Evolutionary conservation across 2,329 filamentous ascomycete species (phyloP).

Genomic region (Phialophora macrospora): DNA sequence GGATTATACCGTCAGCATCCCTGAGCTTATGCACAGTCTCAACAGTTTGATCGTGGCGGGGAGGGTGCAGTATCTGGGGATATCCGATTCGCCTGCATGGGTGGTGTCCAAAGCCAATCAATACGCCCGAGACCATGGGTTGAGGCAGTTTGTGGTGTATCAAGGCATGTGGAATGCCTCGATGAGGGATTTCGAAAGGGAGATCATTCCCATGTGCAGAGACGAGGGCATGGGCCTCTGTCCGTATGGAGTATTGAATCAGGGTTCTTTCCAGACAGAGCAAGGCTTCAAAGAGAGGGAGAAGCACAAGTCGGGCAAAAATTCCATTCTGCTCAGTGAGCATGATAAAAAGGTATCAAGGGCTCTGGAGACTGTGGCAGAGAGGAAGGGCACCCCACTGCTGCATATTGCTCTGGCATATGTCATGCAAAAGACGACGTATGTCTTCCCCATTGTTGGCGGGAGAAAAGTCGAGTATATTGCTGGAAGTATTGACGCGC

Average conservation of each 20-base stretch:
- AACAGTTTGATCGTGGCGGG: constrained; percentile 64
- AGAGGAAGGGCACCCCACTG: constrained; percentile 23
- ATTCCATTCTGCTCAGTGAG: constrained; percentile 4
- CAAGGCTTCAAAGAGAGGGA: constrained; percentile 32
- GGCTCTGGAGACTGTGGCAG: constrained; percentile 56
- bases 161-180: constrained; percentile 67
- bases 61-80: constrained; percentile 71
- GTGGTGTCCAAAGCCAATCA: constrained; percentile 54
- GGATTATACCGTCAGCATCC: constrained; percentile 68
- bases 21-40: constrained; percentile 71
- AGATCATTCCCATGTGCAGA: constrained; percentile 68
- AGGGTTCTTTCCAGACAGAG: constrained; percentile 41
- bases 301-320: constrained; percentile 14
- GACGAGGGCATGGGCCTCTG: constrained; percentile 66
- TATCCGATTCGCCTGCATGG: constrained; percentile 43
- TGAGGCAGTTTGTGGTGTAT: constrained; percentile 71
- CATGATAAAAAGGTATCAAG: constrained; percentile 67
- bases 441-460: constrained; percentile 62
- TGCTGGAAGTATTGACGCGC: constrained; percentile 60
- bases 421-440: constrained; percentile 56
- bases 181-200: constrained; percentile 69
- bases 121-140: constrained; percentile 70
- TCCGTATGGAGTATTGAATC: constrained; percentile 54
- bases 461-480: constrained; percentile 60
- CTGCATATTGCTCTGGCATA: constrained; percentile 54